phyloP scores from a whole-genome alignment of 768 basidiomycete genomes.

The Naematelia encephala region DNA sequence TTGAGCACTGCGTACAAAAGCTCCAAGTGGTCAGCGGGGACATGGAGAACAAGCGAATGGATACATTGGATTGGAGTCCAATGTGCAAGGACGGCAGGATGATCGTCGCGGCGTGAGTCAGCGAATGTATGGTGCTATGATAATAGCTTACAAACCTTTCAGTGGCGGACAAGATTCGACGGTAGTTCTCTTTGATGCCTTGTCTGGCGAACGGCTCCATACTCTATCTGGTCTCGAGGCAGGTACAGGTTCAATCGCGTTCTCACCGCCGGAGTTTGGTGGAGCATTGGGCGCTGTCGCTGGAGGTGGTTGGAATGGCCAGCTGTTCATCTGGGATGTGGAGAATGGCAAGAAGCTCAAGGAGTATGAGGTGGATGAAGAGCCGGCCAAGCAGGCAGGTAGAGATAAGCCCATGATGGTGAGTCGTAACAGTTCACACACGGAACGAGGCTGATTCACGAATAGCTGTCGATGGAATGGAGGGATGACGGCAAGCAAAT shows the following conservation, averaged over 20 bases:
- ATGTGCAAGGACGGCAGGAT: constrained; percentile 23
- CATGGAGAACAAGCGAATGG: constrained; percentile 39
- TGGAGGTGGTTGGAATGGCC: constrained; percentile 43
- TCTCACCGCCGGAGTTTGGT: constrained; percentile 33
- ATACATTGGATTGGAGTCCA: constrained; percentile 38
- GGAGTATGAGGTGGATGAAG: constrained; percentile 26
- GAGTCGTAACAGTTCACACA: constrained; percentile 7
- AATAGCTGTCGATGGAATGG: constrained; percentile 36
- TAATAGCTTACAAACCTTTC: constrained; percentile 8
- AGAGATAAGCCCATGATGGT: constrained; percentile 33
- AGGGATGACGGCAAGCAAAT: constrained; percentile 44
- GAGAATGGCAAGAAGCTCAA: constrained; percentile 23
- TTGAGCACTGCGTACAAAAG: constrained; percentile 22
- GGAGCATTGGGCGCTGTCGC: constrained; percentile 30
- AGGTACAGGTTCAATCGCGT: constrained; percentile 40
- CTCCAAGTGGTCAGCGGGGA: constrained; percentile 20
- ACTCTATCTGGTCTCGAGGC: constrained; percentile 29
- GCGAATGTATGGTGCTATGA: neutral
- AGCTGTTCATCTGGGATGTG: constrained; percentile 43
- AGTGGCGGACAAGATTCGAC: constrained; percentile 45
- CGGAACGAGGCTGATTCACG: neutral
- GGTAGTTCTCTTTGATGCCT: constrained; percentile 41
- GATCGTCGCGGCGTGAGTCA: constrained; percentile 42
- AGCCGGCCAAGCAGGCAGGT: constrained; percentile 10
- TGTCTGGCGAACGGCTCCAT: constrained; percentile 37